These are phyloP conservation scores for Leishmania lainsoni DNA, from an alignment of 208 protist genomes.

Conservation along the genomic window DNA sequence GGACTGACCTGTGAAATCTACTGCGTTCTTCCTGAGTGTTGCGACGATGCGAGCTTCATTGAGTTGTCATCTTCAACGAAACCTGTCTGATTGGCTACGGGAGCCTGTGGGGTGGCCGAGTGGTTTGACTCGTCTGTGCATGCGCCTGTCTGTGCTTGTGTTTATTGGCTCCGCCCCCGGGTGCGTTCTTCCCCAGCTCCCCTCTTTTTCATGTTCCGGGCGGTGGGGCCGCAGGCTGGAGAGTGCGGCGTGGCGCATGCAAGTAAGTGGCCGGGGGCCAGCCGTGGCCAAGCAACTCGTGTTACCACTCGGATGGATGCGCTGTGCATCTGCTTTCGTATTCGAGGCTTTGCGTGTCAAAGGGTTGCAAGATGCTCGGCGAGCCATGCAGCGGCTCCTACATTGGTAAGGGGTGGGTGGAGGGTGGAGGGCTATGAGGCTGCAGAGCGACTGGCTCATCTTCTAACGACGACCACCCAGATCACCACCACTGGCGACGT, in stretches of 20 bases:
- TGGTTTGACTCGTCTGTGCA: background rate
- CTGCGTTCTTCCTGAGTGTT: constrained; percentile 18
- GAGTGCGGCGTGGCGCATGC: background rate
- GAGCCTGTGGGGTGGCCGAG: background rate
- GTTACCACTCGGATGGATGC: constrained; percentile 63
- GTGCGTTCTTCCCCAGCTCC: background rate
- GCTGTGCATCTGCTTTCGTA: constrained; percentile 26
- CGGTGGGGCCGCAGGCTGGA: background rate
- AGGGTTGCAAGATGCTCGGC: constrained; percentile 57
- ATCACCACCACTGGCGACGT: background rate
- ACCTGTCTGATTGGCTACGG: constrained; percentile 8
- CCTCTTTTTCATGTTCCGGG: background rate
- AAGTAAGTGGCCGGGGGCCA: background rate
- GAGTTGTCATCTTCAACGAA: constrained; percentile 19
- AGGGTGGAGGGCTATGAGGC: background rate
- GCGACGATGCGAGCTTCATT: constrained; percentile 15
- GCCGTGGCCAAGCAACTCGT: constrained; percentile 53
- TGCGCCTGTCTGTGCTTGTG: background rate
- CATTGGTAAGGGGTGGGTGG: background rate
- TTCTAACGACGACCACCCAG: background rate
- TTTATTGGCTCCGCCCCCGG: background rate
- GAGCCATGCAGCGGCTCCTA: background rate
- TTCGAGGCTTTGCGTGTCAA: constrained; percentile 78
- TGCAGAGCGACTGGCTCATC: background rate
- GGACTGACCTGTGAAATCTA: constrained; percentile 13